Evolutionary conservation across 345 rosid species (phyloP).

Genomic region (Syzygium aromaticum): DNA sequence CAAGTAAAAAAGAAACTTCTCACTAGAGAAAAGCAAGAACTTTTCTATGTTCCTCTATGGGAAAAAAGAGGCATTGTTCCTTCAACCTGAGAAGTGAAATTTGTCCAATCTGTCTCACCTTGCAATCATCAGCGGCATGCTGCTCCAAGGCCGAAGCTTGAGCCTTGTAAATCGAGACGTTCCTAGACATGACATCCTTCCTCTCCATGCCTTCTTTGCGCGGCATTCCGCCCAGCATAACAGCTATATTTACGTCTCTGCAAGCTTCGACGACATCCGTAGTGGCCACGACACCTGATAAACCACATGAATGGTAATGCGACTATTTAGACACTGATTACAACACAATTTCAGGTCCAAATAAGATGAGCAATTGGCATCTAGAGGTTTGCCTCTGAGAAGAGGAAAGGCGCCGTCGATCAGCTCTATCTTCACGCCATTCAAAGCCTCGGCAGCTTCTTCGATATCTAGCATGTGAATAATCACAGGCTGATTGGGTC

Average conservation of each 20-base stretch:
- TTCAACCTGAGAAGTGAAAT: neutral
- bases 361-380: neutral
- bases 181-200: constrained; percentile 65
- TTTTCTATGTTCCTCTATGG: neutral
- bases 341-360: neutral
- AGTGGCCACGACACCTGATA: constrained; percentile 58
- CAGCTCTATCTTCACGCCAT: constrained; percentile 73
- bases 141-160: constrained; percentile 76
- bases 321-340: neutral
- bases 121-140: constrained; percentile 72
- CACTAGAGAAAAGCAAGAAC: neutral
- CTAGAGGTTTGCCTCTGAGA: constrained; percentile 24
- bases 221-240: constrained; percentile 65
- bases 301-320: neutral
- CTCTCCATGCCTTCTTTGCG: constrained; percentile 74
- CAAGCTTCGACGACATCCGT: constrained; percentile 64
- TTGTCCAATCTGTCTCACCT: constrained; percentile 16
- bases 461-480: constrained; percentile 76
- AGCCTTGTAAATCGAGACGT: constrained; percentile 62
- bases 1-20: neutral
- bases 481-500: constrained; percentile 73
- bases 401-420: constrained; percentile 83
- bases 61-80: neutral
- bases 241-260: constrained; percentile 52
- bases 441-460: constrained; percentile 48